Evolutionary conservation across 1,139 yeast species (phyloP), one percentile per base, ranked within the genome.

Genomic region (Entelexis sorbosivorans): DNA sequence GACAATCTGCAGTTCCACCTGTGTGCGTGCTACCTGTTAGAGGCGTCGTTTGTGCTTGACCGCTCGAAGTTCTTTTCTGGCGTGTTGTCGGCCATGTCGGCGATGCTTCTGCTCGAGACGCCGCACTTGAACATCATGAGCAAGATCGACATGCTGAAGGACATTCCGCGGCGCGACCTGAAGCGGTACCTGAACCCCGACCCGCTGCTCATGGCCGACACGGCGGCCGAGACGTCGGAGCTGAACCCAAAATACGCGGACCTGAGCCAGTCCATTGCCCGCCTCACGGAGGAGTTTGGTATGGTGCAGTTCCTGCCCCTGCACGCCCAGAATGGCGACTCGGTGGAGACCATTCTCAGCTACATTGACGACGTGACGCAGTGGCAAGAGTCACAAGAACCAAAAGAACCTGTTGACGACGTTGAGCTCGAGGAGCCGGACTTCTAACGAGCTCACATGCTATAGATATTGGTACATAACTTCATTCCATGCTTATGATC

Each of bases 221-320:
- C 69, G 60, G 75, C 73, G 48, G 55, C 51, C 19, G 73, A 71
- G 9, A 19, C 48, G 1, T 22, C 39, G 17, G 73, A 70, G 48
- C 70, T 77, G 43, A 91, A 88, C 66, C 95, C 95, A 33, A 81
- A 76, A 61, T 91, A 80, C 62, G 76, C 81, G 42, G 78, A 73
- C 56, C 74, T 91, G 55, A 91, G 87, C 64, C 77, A 77, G 60
- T 76, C 91, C 29, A 88, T 91, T 59, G 96, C 96, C 0, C 80
- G 83, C 58, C 72, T 91, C 60, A 63, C 65, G 17, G 97, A 93
- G 64, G 99, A 93, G 64, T 91, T 91, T 66, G 97, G 98, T 9
- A 91, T 91, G 99, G 97, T 91, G 3, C 97, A 91, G 64, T 91
- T 88, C 63, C 70, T 91, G 58, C 97, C 98, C 0, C 73, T 91